Evolutionary conservation across 1,139 yeast genomes (phyloP).

Genomic region (Geotrichum candidum): DNA sequence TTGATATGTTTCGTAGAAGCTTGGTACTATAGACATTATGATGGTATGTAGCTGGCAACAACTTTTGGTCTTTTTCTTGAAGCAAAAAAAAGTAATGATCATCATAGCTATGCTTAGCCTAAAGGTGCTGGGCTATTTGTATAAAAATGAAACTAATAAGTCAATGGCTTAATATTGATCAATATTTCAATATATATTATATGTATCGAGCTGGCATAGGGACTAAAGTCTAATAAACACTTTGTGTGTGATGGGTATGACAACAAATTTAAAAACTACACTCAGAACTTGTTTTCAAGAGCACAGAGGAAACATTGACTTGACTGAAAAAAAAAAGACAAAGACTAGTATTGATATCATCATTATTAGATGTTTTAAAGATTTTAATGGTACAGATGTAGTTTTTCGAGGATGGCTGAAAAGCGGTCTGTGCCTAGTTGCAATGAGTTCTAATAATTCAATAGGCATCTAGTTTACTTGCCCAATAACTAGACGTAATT

Average conservation of each 20-base stretch:
- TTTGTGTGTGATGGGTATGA: neutral
- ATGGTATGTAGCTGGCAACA: neutral
- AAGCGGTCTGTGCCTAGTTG: too few relatives aligned
- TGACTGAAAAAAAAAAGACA: too few relatives aligned
- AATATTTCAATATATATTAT: neutral
- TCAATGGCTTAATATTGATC: neutral
- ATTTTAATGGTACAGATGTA: too few relatives aligned
- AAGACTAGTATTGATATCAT: too few relatives aligned
- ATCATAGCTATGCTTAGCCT: neutral
- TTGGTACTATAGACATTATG: neutral
- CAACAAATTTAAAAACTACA: neutral
- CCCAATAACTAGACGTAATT: too few relatives aligned
- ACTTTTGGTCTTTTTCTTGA: neutral
- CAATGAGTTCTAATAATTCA: too few relatives aligned
- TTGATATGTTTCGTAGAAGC: neutral
- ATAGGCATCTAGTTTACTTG: too few relatives aligned
- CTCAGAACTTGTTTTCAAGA: too few relatives aligned
- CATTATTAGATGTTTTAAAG: too few relatives aligned
- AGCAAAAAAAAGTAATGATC: neutral
- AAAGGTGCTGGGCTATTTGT: neutral
- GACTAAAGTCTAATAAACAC: neutral
- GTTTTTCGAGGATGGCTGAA: too few relatives aligned
- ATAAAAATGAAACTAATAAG: neutral
- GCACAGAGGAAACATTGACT: too few relatives aligned
- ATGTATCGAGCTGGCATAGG: neutral